Evolutionary conservation across 441 rosid genomes (phyloP).

Genomic region (Flueggea neowawraea): DNA sequence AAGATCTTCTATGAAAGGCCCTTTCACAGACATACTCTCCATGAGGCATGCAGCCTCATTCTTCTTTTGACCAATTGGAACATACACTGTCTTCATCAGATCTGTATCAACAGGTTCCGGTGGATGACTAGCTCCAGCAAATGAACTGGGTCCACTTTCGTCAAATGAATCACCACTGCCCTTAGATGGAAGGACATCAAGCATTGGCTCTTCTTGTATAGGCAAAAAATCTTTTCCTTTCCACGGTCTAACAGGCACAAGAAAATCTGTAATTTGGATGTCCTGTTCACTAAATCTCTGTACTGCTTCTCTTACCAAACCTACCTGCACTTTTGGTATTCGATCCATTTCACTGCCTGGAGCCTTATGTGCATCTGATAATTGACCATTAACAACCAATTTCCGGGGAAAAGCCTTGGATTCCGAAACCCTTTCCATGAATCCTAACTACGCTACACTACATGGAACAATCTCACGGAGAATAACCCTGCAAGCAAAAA

Average conservation of each 20-base stretch:
- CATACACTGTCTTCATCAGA: constrained; percentile 66
- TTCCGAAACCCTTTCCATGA: constrained; percentile 68
- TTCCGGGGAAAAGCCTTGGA: constrained; percentile 45
- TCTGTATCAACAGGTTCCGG: constrained; percentile 87
- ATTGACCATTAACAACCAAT: constrained; percentile 26
- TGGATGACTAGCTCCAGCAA: constrained; percentile 93
- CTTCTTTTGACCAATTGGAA: constrained; percentile 57
- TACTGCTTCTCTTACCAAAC: constrained; percentile 48
- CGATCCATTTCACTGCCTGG: constrained; percentile 37
- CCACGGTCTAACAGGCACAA: constrained; percentile 46
- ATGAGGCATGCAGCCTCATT: constrained; percentile 62
- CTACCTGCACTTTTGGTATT: constrained; percentile 33
- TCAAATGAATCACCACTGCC: constrained; percentile 55
- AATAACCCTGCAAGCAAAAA: constrained; percentile 32
- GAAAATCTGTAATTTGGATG: constrained; percentile 37
- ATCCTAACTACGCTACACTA: constrained; percentile 24
- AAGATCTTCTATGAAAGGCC: constrained; percentile 77
- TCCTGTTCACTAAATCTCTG: constrained; percentile 29
- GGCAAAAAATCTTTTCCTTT: constrained; percentile 56
- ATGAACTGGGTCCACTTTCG: constrained; percentile 67
- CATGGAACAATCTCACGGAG: constrained; percentile 21
- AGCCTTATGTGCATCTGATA: too few species aligned
- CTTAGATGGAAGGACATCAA: constrained; percentile 41
- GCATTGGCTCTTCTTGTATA: constrained; percentile 44
- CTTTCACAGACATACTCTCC: constrained; percentile 68